Evolutionary conservation across 2,329 filamentous ascomycete genomes (phyloP), one percentile per base, ranked within the genome.

Genomic region (Fusarium sp.): DNA sequence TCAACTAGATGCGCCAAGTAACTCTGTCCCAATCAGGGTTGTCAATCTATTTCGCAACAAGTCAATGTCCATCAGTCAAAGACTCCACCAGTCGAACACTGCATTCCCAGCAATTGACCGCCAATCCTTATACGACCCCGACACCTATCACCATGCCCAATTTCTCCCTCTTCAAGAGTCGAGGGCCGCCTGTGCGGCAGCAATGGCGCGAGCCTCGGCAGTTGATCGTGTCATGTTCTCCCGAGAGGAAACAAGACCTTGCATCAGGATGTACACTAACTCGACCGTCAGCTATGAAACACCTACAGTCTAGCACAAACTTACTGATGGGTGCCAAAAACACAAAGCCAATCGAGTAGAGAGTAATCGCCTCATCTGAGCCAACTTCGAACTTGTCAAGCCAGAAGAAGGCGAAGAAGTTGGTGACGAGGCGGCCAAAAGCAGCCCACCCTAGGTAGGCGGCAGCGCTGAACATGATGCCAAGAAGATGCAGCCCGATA

Each of bases 371-470:
- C 67, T 82, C 81, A 39, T 80, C 76, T 28, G 80, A 80, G 45
- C 81, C 81, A 65, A 84, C 80, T 55, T 81, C 73, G 7, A 78
- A 73, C 52, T 81, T 78, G 66, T 87, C 83, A 53, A 87, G 77
- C 81, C 85, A 87, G 76, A 85, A 87, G 66, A 85, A 85, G 11
- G 85, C 78, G 57, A 77, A 80, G 51, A 80, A 80, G 34, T 81
- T 81, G 3, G 84, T 87, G 52, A 83, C 53, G 26, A 80, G 73
- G 66, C 82, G 81, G 24, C 85, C 85, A 46, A 86, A 74, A 11
- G 77, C 79, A 34, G 82, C 85, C 83, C 84, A 87, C 38, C 76
- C 81, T 36, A 88, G 79, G 66, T 87, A 87, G n/a, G 79, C 69
- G 14, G 74, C 79, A 22, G 81, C 80, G 22, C 80, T 72, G 43